Evolutionary conservation across 495 filamentous ascomycete genomes (phyloP), one percentile per base, ranked within the genome.

Genomic region (Chaetomidium leptoderma): DNA sequence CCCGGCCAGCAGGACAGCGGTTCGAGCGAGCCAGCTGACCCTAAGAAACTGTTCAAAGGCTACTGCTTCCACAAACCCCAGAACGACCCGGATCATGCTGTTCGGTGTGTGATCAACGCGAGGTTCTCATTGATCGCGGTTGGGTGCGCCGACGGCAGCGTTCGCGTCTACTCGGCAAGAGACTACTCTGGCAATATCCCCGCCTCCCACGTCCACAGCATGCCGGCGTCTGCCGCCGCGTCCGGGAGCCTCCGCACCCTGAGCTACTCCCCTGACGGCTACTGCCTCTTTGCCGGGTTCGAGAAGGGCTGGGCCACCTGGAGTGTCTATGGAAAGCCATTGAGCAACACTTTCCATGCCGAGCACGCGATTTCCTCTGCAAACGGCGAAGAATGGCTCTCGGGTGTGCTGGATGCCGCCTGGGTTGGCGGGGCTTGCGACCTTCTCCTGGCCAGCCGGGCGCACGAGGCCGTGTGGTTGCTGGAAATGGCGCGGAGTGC

Each of bases 121-220:
- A 80, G 92, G 11, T 99, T 97, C 66, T 97, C 95, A 1, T 73
- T 97, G 14, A 82, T 99, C 36, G 91, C 93, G 10, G 80, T 97
- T 27, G 90, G 86, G n/a, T 92, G 89, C 62, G 78, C 76, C 37
- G 85, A 90, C 67, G 91, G 95, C 17, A 81, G 82, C 27, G 83
- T 97, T 53, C 79, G 84, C 27, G 86, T 97, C 8, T 99, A 97
- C 65, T 91, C 84, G 3, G 92, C 89, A 5, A 85, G 86, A 70
- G 92, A 99, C 69, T 97, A 99, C 63, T 85, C 84, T 23, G 95
- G 95, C 19, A 95, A 92, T 64, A 92, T 97, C 37, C 87, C 90
- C 1, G 76, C 92, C n/a, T 97, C 92, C 8, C 91, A 97, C 66
- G 79, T 81, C 40, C 80, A 96, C 33, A 78, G 75, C 45, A 73